Evolutionary conservation across 768 basidiomycete species (phyloP).

Genomic region (Boletus bicolor): DNA sequence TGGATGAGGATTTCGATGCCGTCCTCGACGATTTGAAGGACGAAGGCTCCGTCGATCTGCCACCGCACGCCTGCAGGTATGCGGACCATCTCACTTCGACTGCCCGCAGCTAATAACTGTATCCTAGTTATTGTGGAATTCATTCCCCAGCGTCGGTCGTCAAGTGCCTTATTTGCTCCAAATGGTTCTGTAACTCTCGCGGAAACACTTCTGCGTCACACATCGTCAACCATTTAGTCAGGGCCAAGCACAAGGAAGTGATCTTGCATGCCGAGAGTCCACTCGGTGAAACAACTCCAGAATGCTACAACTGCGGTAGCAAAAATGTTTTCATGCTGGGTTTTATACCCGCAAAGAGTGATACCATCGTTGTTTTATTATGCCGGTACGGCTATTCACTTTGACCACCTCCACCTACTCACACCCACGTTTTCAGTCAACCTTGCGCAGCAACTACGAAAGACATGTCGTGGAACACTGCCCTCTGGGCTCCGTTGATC

Average conservation of each 20-base stretch:
- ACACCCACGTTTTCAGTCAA: constrained; percentile 53
- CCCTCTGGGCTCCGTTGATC: constrained; percentile 97
- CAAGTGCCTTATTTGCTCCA: constrained; percentile 86
- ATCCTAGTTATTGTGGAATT: constrained; percentile 89
- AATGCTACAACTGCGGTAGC: constrained; percentile 99
- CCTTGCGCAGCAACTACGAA: constrained; percentile 96
- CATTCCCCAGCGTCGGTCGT: constrained; percentile 97
- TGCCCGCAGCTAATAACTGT: constrained; percentile 9
- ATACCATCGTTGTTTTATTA: constrained; percentile 95
- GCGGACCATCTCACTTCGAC: constrained; percentile 20
- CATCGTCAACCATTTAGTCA: constrained; percentile 98
- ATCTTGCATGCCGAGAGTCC: constrained; percentile 94
- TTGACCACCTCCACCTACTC: not conserved
- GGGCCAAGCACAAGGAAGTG: constrained; percentile 99
- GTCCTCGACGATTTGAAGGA: constrained; percentile 89
- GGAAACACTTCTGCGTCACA: constrained; percentile 98
- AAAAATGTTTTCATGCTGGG: constrained; percentile 99
- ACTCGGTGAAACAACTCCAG: constrained; percentile 94
- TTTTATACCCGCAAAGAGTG: constrained; percentile 98
- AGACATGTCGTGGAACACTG: constrained; percentile 98
- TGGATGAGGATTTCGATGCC: constrained; percentile 87
- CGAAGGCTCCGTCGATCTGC: constrained; percentile 72
- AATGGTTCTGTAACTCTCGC: constrained; percentile 99
- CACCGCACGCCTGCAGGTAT: constrained; percentile 94
- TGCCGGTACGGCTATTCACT: constrained; percentile 65